Base-by-base conservation (phyloP, 495 filamentous ascomycete species). In the Podospora didyma region DNA sequence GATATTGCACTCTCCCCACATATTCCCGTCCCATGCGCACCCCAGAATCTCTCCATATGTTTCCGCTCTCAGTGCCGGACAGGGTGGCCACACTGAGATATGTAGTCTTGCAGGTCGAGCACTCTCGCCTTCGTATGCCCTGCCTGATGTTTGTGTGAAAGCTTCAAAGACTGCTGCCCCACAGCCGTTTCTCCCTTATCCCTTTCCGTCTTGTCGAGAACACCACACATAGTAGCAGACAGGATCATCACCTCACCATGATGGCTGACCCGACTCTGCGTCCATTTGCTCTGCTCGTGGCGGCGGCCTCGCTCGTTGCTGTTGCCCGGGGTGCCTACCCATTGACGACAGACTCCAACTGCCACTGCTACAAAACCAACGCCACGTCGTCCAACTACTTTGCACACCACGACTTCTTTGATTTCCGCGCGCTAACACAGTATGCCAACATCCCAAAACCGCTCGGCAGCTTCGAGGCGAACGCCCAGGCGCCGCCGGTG, bases 351-450 rank as follows among this genome's bases (percentile, higher is more conserved):
- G 73, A 76, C 58, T 67, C 68, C 17, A 74, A 69, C 57, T 80
- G 77, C 59, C 66, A 66, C 50, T 80, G 77, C 65, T 80, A 77
- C 60, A 63, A 58, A 48, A 80, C 77, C 21, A 79, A 78, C 59
- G 63, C 69, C 14, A 69, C 74, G 16, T 67, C 66, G 17, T 49
- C 71, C 34, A 78, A 78, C 28, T 86, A 85, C 71, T 88, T 88
- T 66, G 76, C 76, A 46, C 76, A 82, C 66, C 82, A 88, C 73
- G 76, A 80, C 46, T 81, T 89, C 68, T 86, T 79, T 73, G 86
- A 88, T 69, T 89, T 85, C 63, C 80, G 86, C 46, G 73, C 75
- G n/a, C 62, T 80, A 49, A 62, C 62, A 3, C 64, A 72, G 37
- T 65, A 74, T 56, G 62, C 54, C 50, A 62, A 57, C 21, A 52